phyloP scores from a whole-genome alignment of 306 rosid genomes.

The Datisca glomerata region DNA sequence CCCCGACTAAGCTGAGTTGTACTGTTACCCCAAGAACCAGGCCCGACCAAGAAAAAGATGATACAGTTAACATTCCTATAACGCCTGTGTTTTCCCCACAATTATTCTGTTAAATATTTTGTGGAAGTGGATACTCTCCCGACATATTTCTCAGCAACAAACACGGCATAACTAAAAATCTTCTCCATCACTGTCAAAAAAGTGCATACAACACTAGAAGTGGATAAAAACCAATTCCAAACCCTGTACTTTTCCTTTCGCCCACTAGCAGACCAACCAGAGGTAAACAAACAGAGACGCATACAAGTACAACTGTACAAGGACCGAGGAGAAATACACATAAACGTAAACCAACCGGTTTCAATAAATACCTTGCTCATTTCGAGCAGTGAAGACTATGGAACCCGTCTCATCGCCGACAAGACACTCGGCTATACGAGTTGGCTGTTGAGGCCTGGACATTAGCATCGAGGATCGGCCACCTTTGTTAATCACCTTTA shows the following conservation, averaged over 20 bases:
- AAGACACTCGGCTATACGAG: constrained; percentile 65
- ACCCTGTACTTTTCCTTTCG: neutral
- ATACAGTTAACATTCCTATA: too few relatives aligned
- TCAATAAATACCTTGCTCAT: constrained; percentile 53
- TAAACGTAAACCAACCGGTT: neutral
- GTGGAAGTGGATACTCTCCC: too few relatives aligned
- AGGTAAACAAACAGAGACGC: too few relatives aligned
- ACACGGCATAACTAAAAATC: too few relatives aligned
- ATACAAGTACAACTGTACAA: too few relatives aligned
- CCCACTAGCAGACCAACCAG: neutral
- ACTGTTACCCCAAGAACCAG: too few relatives aligned
- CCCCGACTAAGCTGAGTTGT: too few relatives aligned
- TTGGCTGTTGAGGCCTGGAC: constrained; percentile 31
- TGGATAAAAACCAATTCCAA: neutral
- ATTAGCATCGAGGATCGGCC: constrained; percentile 40
- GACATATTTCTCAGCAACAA: too few relatives aligned
- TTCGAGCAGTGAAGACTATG: constrained; percentile 76
- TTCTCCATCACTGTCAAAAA: too few relatives aligned
- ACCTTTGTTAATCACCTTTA: constrained; percentile 25
- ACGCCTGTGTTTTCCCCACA: too few relatives aligned
- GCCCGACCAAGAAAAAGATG: too few relatives aligned
- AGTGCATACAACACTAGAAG: neutral
- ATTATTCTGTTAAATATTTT: too few relatives aligned
- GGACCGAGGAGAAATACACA: neutral
- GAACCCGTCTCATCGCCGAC: constrained; percentile 74